Conservation (phyloP, 768 basidiomycete species). For the Daedalea quercina region DNA sequence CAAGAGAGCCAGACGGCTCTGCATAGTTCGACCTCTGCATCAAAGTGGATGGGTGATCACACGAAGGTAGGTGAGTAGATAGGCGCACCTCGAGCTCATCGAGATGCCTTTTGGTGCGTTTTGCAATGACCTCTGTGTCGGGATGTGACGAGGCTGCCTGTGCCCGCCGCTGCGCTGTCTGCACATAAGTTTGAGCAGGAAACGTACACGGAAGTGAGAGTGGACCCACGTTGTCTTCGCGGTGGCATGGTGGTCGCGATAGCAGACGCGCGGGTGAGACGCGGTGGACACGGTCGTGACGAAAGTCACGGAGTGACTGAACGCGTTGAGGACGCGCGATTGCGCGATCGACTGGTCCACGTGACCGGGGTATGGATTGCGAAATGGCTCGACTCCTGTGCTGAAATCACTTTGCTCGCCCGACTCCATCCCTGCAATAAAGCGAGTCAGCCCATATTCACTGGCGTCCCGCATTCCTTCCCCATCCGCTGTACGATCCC, state of each 20-base stretch:
- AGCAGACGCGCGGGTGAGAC: neutral
- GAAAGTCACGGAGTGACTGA: too few species aligned
- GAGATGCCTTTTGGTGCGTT: constrained; percentile 69
- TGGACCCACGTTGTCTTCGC: constrained; percentile 3
- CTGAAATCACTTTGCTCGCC: neutral
- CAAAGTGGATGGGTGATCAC: neutral
- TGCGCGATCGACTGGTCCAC: neutral
- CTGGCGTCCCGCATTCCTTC: neutral
- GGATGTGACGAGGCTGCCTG: constrained; percentile 36
- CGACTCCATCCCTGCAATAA: neutral
- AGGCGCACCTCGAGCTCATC: constrained; percentile 79
- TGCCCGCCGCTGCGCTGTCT: constrained; percentile 41
- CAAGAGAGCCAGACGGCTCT: constrained; percentile 41
- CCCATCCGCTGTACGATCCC: neutral
- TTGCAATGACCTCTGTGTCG: constrained; percentile 62
- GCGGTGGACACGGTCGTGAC: neutral
- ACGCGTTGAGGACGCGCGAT: neutral
- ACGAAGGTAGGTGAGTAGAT: too few species aligned
- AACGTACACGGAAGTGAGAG: neutral
- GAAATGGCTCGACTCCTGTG: neutral
- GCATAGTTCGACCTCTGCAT: constrained; percentile 71
- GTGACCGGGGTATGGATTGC: neutral
- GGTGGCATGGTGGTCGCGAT: constrained; percentile 3
- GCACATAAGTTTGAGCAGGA: too few species aligned
- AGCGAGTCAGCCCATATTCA: neutral